Evolutionary conservation across 2,329 filamentous ascomycete genomes (phyloP).

Genomic region (Cercospora brassicicola): DNA sequence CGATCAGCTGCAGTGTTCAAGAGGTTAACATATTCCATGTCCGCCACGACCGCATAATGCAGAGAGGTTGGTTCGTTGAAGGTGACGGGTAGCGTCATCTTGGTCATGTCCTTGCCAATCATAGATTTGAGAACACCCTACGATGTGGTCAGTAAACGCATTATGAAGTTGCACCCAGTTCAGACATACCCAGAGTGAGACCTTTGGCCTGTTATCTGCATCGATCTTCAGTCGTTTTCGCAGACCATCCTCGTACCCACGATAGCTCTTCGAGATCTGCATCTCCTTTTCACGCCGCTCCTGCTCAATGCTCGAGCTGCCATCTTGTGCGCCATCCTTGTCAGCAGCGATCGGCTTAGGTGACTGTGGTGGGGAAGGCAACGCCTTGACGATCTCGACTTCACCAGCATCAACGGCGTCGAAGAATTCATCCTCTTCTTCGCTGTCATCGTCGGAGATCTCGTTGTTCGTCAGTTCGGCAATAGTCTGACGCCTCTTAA

Average conservation of each 20-base stretch:
- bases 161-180: background rate
- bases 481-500: conserved; percentile 64
- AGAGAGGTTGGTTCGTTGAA: conserved; percentile 98
- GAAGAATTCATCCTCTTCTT: conserved; percentile 92
- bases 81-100: conserved; percentile 96
- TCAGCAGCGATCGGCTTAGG: conserved; percentile 26
- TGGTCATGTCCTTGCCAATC: conserved; percentile 99
- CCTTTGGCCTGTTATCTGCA: conserved; percentile 86
- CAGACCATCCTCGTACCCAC: conserved; percentile 87
- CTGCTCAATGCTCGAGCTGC: conserved; percentile 11
- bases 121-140: conserved; percentile 97
- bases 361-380: conserved; percentile 51
- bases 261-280: conserved; percentile 76
- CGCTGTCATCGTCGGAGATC: conserved; percentile 76
- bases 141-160: conserved; percentile 30
- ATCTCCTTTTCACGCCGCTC: conserved; percentile 49
- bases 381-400: conserved; percentile 72
- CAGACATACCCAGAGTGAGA: conserved; percentile 83
- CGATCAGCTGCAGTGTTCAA: conserved; percentile 85
- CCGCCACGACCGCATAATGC: conserved; percentile 90
- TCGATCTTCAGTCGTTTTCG: conserved; percentile 81
- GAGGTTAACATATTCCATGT: conserved; percentile 96
- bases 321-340: conserved; percentile 50
- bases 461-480: conserved; percentile 65
- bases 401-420: conserved; percentile 93